These are phyloP conservation scores for Euphorbia lathyris DNA, from an alignment of 345 rosid genomes.

Conservation along the genomic window DNA sequence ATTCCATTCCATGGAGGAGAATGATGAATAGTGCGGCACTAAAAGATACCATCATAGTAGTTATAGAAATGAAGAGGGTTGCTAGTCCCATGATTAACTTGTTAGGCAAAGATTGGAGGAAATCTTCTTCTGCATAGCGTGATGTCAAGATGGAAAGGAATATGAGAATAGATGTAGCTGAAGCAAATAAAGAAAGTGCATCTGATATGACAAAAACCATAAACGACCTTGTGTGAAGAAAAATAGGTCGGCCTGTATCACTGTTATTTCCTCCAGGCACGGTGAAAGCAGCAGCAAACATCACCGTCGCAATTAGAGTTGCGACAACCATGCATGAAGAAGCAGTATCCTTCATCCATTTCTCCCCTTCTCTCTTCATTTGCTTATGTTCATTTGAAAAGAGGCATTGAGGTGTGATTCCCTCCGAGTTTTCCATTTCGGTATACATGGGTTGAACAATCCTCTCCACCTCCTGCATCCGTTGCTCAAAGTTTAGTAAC, in stretches of 20 bases:
- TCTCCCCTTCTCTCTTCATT: conserved; percentile 3
- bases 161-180: conserved; percentile 1
- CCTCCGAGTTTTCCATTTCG: neutral
- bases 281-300: conserved; percentile 3
- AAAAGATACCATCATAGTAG: conserved; percentile 14
- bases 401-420: neutral
- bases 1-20: neutral
- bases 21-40: conserved; percentile 1
- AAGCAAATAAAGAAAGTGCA: conserved; percentile 10
- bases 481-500: neutral
- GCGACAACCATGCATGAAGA: conserved; percentile 18
- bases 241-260: neutral
- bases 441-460: neutral
- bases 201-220: conserved; percentile 11
- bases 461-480: conserved; percentile 17
- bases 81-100: conserved; percentile 17
- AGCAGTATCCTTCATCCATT: conserved; percentile 16
- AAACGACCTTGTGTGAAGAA: conserved; percentile 1
- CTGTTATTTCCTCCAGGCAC: conserved; percentile 6
- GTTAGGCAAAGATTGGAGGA: conserved; percentile 11
- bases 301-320: conserved; percentile 8
- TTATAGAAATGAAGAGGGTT: conserved; percentile 7
- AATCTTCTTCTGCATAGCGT: conserved; percentile 11
- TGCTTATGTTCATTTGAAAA: neutral
- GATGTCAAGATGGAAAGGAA: conserved; percentile 13